Base-by-base conservation (phyloP, 345 rosid species). In the Murraya paniculata region DNA sequence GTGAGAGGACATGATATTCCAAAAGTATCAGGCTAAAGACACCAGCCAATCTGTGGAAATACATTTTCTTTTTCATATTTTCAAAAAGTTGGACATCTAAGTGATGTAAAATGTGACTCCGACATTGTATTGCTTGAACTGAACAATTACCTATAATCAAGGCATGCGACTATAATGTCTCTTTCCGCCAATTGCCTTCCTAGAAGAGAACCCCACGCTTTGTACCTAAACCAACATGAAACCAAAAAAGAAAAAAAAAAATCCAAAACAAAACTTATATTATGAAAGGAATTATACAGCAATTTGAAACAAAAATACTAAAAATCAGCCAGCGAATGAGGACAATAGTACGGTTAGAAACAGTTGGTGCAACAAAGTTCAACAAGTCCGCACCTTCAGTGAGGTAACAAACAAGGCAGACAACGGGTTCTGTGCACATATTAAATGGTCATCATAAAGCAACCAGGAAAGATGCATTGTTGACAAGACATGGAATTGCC, bases 201-300 rank as follows among this genome's bases (percentile, higher is more conserved):
- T 65, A 96, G 80, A 82, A 96, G 97, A 73, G 97, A 86, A 80
- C 99, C 98, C 99, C 99, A 96, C n/a, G 99, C 99, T 83, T 94
- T 94, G 82, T 96, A 94, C 85, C 99, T 95, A 86, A 76, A 91
- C 56, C 75, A 78, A 67, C 45, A 83, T 41, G 68, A 78, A 70
- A 57, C 21, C 11, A 68, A 67, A 71, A 67, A 24, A n/a, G n/a
- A n/a, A 72, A 36, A 74, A 76, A 82, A 73, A 78, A 82, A 78
- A 61, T 62, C 68, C 58, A 33, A 68, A 79, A 10, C 60, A 77
- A 27, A 65, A 80, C 59, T 31, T 19, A 14, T 30, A 24, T 22
- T 35, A 36, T 53, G 62, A 64, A 75, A 33, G 60, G 24, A 35
- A 64, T 30, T 11, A 9, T 64, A 31, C 28, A 41, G 9, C 31